phyloP scores from a whole-genome alignment of 768 basidiomycete genomes.

The Suillus tomentosus region DNA sequence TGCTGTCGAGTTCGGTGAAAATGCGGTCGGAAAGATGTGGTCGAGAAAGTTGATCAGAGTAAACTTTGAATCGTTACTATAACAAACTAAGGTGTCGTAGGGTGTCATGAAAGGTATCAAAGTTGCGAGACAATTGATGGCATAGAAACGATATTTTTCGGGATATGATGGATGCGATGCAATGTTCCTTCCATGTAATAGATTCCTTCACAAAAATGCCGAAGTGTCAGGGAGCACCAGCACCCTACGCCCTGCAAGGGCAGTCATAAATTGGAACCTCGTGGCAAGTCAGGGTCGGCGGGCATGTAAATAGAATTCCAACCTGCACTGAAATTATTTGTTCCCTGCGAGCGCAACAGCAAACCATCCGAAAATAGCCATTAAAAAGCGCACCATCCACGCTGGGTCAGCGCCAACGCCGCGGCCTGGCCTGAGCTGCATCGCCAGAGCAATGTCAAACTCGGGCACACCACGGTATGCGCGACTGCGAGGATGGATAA shows the following conservation, averaged over 20 bases:
- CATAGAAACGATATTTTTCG: neutral
- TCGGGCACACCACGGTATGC: slow-evolving; percentile 44
- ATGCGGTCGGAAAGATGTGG: neutral
- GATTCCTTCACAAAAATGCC: slow-evolving; percentile 22
- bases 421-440: slow-evolving; percentile 75
- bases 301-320: neutral
- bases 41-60: neutral
- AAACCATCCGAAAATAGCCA: slow-evolving; percentile 81
- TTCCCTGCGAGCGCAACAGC: slow-evolving; percentile 54
- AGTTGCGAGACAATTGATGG: neutral
- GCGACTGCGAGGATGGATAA: slow-evolving; percentile 26
- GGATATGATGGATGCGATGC: neutral
- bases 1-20: neutral
- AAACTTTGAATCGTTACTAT: neutral
- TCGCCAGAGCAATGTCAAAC: slow-evolving; percentile 69
- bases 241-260: slow-evolving; percentile 4
- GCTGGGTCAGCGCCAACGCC: slow-evolving; percentile 73
- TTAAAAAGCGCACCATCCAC: slow-evolving; percentile 78
- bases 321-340: slow-evolving; percentile 14
- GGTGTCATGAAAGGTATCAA: neutral
- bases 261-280: neutral
- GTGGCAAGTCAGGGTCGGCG: slow-evolving; percentile 6
- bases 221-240: slow-evolving; percentile 10
- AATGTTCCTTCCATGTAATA: neutral
- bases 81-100: neutral